These are phyloP conservation scores for Paramecium primaurelia DNA, from an alignment of 73 alveolate genomes.

Conservation along the genomic window DNA sequence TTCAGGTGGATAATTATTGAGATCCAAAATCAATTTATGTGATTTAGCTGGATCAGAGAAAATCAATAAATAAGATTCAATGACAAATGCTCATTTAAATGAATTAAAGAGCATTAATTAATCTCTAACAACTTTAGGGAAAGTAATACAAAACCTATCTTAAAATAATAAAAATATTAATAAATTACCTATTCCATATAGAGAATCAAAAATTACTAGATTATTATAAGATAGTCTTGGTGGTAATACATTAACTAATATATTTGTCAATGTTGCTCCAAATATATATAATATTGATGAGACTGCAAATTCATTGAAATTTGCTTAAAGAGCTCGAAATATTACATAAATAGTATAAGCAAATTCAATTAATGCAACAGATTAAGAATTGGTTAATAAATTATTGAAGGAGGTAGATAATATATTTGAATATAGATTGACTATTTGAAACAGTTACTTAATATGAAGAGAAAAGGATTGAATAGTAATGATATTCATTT, in stretches of 20 bases:
- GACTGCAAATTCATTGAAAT: conserved; percentile 82
- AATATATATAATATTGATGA: conserved; percentile 77
- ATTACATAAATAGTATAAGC: conserved; percentile 69
- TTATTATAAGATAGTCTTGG: conserved; percentile 83
- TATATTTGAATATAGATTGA: conserved; percentile 44
- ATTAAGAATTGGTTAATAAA: conserved; percentile 76
- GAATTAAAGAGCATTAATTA: conserved; percentile 84
- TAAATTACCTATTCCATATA: conserved; percentile 75
- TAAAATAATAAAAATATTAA: conserved; percentile 54
- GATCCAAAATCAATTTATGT: conserved; percentile 80
- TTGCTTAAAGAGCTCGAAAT: conserved; percentile 92
- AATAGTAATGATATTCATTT: conserved; percentile 64
- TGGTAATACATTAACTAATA: conserved; percentile 80
- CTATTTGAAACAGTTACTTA: conserved; percentile 72
- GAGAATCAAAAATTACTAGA: conserved; percentile 91
- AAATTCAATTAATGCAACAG: conserved; percentile 80
- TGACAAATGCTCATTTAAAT: conserved; percentile 72
- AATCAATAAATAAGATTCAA: conserved; percentile 76
- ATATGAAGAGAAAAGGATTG: conserved; percentile 73
- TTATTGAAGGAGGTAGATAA: conserved; percentile 71
- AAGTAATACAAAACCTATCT: conserved; percentile 52
- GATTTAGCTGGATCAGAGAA: conserved; percentile 96
- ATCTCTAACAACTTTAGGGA: conserved; percentile 88
- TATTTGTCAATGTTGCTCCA: conserved; percentile 88
- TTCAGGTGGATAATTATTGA: conserved; percentile 61